Conservation (phyloP, 441 rosid species). For the Biscutella laevigata region DNA sequence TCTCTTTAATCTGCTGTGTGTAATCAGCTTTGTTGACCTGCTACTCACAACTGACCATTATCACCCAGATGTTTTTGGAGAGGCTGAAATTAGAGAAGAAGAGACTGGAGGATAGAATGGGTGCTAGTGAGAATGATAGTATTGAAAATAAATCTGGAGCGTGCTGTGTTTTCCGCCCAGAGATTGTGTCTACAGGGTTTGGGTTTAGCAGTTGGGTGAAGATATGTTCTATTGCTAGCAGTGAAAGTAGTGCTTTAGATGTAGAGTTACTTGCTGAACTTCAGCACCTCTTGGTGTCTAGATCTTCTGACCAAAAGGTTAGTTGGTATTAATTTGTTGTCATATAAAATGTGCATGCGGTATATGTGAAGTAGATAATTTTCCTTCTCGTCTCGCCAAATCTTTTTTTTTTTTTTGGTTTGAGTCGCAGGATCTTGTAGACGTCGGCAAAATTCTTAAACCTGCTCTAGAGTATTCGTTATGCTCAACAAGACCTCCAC, state of each 20-base stretch:
- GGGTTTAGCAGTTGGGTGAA: conserved; percentile 54
- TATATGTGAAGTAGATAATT: too few relatives aligned
- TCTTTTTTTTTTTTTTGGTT: conserved; percentile 7
- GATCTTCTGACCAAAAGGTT: conserved; percentile 44
- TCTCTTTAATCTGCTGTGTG: conserved; percentile 8
- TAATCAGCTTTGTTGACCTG: conserved; percentile 1
- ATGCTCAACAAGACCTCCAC: conserved; percentile 72
- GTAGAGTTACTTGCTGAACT: conserved; percentile 64
- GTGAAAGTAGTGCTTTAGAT: conserved; percentile 64
- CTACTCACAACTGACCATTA: conserved; percentile 22
- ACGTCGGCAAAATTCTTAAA: conserved; percentile 39
- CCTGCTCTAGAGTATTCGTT: conserved; percentile 50
- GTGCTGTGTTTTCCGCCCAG: conserved; percentile 58
- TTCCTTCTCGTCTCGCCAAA: neutral
- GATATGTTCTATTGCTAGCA: conserved; percentile 44
- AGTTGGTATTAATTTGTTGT: too few relatives aligned
- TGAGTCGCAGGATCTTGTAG: conserved; percentile 39
- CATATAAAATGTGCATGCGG: neutral
- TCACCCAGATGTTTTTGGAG: conserved; percentile 51
- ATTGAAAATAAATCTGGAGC: conserved; percentile 28
- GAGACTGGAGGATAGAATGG: conserved; percentile 34
- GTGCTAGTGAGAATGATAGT: conserved; percentile 23
- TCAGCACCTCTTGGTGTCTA: conserved; percentile 41
- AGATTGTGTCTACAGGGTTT: conserved; percentile 41
- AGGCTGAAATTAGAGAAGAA: conserved; percentile 56